Evolutionary conservation across 192 early-diverging fungal species (phyloP).

Genomic region (Coemansia sp.): DNA sequence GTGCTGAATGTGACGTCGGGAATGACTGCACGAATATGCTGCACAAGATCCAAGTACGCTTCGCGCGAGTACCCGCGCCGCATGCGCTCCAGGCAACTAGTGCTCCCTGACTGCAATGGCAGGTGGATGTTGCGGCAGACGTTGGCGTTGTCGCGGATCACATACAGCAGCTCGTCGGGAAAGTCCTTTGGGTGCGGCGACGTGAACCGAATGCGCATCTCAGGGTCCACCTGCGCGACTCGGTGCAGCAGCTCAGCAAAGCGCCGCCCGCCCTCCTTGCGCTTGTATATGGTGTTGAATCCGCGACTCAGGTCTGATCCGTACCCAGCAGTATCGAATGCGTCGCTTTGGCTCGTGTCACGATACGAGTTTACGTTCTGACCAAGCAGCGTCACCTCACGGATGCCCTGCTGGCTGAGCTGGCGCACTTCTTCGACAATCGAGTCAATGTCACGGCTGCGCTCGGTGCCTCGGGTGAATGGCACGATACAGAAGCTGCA

Average conservation of each 20-base stretch:
- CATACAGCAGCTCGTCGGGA: slow-evolving; percentile 68
- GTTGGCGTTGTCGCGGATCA: slow-evolving; percentile 69
- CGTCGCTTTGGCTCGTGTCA: slow-evolving; percentile 63
- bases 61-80: slow-evolving; percentile 74
- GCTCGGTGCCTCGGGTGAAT: slow-evolving; percentile 74
- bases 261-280: slow-evolving; percentile 71
- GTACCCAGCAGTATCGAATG: slow-evolving; percentile 45
- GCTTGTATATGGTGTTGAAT: slow-evolving; percentile 77
- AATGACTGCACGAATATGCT: slow-evolving; percentile 66
- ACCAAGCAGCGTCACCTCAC: slow-evolving; percentile 69
- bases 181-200: slow-evolving; percentile 84
- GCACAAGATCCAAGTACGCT: slow-evolving; percentile 67
- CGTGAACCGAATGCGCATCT: slow-evolving; percentile 79
- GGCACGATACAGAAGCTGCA: slow-evolving; percentile 80
- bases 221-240: slow-evolving; percentile 67
- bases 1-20: slow-evolving; percentile 74
- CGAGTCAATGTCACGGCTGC: slow-evolving; percentile 69
- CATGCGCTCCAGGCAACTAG: slow-evolving; percentile 68
- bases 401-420: slow-evolving; percentile 67
- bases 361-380: slow-evolving; percentile 83
- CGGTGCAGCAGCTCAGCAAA: slow-evolving; percentile 74
- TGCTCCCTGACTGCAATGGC: slow-evolving; percentile 74
- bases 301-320: slow-evolving; percentile 60
- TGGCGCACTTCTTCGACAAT: slow-evolving; percentile 66
- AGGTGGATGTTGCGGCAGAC: slow-evolving; percentile 74